A percentile compares a stretch with the other conserved stretches of the same genome.
These are phyloP conservation scores for Pleurotus ostreatus DNA, from an alignment of 768 basidiomycete species.

Conservation along the genomic window DNA sequence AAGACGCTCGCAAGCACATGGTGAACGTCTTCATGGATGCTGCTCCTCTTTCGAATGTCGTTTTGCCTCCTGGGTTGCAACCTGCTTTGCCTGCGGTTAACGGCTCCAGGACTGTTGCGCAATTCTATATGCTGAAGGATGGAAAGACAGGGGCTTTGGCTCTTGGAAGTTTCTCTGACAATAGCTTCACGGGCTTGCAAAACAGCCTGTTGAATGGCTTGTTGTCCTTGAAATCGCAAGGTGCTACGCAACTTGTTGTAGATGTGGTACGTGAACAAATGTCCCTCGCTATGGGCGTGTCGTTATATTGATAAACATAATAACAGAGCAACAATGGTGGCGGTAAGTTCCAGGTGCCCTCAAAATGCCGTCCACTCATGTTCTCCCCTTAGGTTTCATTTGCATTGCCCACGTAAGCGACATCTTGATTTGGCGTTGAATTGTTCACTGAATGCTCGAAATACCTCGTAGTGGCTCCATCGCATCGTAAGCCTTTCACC, in stretches of 20 bases:
- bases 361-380: not conserved
- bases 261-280: slow-evolving; percentile 43
- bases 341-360: slow-evolving; percentile 19
- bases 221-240: slow-evolving; percentile 38
- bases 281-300: no score
- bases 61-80: slow-evolving; percentile 32
- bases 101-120: slow-evolving; percentile 46
- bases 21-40: slow-evolving; percentile 49
- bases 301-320: not conserved
- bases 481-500: slow-evolving; percentile 22
- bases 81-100: slow-evolving; percentile 34
- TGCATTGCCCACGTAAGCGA: slow-evolving; percentile 50
- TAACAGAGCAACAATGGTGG: slow-evolving; percentile 46
- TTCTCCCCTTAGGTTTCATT: slow-evolving; percentile 36
- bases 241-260: slow-evolving; percentile 51
- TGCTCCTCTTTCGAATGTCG: slow-evolving; percentile 38
- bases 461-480: slow-evolving; percentile 29
- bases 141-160: slow-evolving; percentile 51
- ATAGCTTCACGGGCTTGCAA: slow-evolving; percentile 36
- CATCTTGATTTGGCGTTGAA: not conserved
- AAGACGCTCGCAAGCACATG: slow-evolving; percentile 30
- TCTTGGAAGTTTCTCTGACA: slow-evolving; percentile 53
- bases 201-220: slow-evolving; percentile 42
- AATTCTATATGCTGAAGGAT: slow-evolving; percentile 53
- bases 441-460: not conserved